Evolutionary conservation across 495 filamentous ascomycete genomes (phyloP).

Genomic region (Evernia prunastri): DNA sequence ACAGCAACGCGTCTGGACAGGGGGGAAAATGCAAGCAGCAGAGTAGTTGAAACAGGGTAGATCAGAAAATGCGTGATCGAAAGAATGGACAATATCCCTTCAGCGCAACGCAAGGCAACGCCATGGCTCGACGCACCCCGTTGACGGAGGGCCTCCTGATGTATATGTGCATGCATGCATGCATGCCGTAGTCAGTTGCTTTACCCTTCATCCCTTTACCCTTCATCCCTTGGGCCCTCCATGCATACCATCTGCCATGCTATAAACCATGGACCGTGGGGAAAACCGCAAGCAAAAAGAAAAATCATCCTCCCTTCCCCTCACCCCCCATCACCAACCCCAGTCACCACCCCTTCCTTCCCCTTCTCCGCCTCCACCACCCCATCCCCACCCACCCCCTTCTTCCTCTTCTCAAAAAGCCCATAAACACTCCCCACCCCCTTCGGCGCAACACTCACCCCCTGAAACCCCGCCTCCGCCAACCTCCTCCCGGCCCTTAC

Average conservation of each 20-base stretch:
- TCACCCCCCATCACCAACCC: background rate
- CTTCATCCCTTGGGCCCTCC: too few species aligned
- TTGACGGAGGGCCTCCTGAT: too few species aligned
- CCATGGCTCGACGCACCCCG: conserved; percentile 6
- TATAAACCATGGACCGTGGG: too few species aligned
- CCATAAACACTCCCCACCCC: conserved; percentile 57
- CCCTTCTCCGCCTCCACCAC: background rate
- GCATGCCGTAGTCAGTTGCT: background rate
- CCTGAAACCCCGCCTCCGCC: conserved; percentile 63
- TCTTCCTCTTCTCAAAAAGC: conserved; percentile 36
- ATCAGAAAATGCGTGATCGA: too few species aligned
- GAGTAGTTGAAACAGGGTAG: too few species aligned
- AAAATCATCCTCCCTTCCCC: background rate
- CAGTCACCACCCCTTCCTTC: too few species aligned
- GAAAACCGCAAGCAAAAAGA: background rate
- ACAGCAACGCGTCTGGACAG: too few species aligned
- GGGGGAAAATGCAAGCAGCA: too few species aligned
- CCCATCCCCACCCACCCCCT: background rate
- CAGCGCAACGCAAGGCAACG: too few species aligned
- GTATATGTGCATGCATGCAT: too few species aligned
- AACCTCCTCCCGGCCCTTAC: conserved; percentile 67
- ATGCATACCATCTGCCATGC: conserved; percentile 7
- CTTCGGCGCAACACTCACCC: conserved; percentile 50
- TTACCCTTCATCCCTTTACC: too few species aligned
- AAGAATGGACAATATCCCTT: too few species aligned